phyloP scores from a whole-genome alignment of 805 yeast species.

The Nakazawaea holstii region DNA sequence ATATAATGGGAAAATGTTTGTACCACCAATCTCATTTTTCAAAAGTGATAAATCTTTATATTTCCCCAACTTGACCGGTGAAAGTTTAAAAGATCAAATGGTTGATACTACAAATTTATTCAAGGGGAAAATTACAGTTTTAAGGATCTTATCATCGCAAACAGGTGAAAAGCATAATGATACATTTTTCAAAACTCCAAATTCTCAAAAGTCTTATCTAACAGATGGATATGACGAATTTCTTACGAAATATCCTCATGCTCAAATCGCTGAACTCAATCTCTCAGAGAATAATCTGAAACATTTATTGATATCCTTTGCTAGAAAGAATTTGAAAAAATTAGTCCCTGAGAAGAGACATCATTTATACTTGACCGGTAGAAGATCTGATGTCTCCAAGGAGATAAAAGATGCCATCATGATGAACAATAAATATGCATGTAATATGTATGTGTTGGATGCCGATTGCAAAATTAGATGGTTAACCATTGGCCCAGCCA shows the following conservation, averaged over 20 bases:
- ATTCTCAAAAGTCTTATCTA: slow-evolving; percentile 35
- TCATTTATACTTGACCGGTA: slow-evolving; percentile 55
- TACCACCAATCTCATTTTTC: slow-evolving; percentile 78
- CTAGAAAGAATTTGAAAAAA: slow-evolving; percentile 37
- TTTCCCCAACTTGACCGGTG: slow-evolving; percentile 72
- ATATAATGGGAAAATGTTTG: slow-evolving; percentile 80
- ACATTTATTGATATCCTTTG: slow-evolving; percentile 52
- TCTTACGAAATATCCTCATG: slow-evolving; percentile 36
- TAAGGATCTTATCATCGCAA: slow-evolving; percentile 60
- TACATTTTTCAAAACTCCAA: slow-evolving; percentile 47
- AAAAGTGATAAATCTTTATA: slow-evolving; percentile 64
- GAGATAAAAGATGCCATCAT: slow-evolving; percentile 52
- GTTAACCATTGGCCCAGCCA: slow-evolving; percentile 85
- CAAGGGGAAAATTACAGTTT: slow-evolving; percentile 50
- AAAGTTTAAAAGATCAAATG: slow-evolving; percentile 22
- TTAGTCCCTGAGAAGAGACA: slow-evolving; percentile 44
- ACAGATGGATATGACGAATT: slow-evolving; percentile 37
- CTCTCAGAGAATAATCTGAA: slow-evolving; percentile 72
- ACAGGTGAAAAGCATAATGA: slow-evolving; percentile 66
- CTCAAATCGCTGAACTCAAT: slow-evolving; percentile 74
- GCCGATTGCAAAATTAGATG: slow-evolving; percentile 72
- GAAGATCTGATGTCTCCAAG: slow-evolving; percentile 53
- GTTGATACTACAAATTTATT: slow-evolving; percentile 31
- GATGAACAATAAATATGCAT: slow-evolving; percentile 74
- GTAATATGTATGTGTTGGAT: slow-evolving; percentile 79